Evolutionary conservation across 805 yeast genomes (phyloP), one percentile per base, ranked within the genome.

Genomic region (Hanseniaspora jakobsenii): DNA sequence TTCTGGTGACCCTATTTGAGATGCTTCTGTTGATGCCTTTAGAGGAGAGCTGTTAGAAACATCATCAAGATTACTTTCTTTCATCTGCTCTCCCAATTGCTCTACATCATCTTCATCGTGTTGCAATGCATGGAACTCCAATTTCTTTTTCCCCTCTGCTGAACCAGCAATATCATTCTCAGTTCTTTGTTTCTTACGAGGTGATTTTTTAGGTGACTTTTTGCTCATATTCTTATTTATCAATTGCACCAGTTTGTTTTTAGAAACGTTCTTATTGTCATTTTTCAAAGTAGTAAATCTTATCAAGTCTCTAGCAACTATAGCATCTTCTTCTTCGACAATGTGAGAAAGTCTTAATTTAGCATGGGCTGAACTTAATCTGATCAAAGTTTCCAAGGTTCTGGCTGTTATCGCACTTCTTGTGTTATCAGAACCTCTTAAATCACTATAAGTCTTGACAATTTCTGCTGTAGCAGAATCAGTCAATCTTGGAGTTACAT

Each of bases 291-390:
- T 66, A 0, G 97, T 89, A 60, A 73, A 91, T 55, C 94, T 73
- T 51, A 91, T 67, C 56, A 91, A 62, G 53, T 79, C 79, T 53
- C 84, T 89, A 4, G 98, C 98, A 30, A 82, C 80, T 50, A 69
- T 64, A 2, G 95, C 94, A 62, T 91, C 98, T 50, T 70, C 70
- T 17, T 71, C 70, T 26, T 78, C 84, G 14, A 91, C 80, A 1
- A 73, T 70, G 52, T 73, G 75, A 18, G 94, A 81, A 47, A 91
- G 67, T 53, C 97, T 72, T n/a, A 89, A 95, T 52, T 95, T 72
- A 1, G 98, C 97, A 62, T 91, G 89, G 1, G 95, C 97, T 60
- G 91, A 97, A 4, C 91, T 78, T 48, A 91, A 70, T 58, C 98
- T 74, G 52, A 91, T 80, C 85, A 87, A 74, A 44, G 91, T 80